Base-by-base conservation (phyloP, 306 rosid species). In the Betula pendula region DNA sequence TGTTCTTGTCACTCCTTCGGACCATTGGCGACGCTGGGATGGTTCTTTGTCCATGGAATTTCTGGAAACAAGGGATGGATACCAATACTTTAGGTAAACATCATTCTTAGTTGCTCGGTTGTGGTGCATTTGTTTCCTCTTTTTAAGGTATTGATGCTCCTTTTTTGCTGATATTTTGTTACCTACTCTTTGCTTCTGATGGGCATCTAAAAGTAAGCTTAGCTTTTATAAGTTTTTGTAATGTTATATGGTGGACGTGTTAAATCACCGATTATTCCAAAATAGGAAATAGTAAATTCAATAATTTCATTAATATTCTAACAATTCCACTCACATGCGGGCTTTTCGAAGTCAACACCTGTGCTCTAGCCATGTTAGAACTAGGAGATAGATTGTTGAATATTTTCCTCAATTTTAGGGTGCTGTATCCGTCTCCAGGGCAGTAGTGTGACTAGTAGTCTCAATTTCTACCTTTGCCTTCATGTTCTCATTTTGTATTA, bases 21-120 rank as follows among this genome's bases (percentile, higher is more conserved):
- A 85, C 73, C 84, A 92, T 83, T 94, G 98, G 98, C 88, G 83
- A 68, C 96, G 93, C 40, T 95, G 96, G 91, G 97, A 90, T 68
- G 96, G 96, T 38, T 89, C 99, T 81, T 79, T 95, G 70, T 89
- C 93, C 76, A 92, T 95, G 99, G 89, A 90, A 73, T 88, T 84
- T 81, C 84, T 89, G 76, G 88, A 86, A 74, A 79, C 80, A 31
- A 83, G 75, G 78, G 89, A 88, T 19, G 98, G 93, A 73, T 84
- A 77, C 82, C 85, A 83, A 56, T 84, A 90, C 89, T 92, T 92
- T 51, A 87, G 92, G 98, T 92, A 85, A 80, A 40, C 62, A 42
- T 31, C 69, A 33, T 62, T 43, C 69, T 62, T 4, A 62, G 44
- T 33, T 62, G 44, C 68, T 29, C n/a, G 8, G 44, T 62, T 62